These are phyloP conservation scores for Brassica balearica DNA, from an alignment of 441 rosid species.

Conservation along the genomic window DNA sequence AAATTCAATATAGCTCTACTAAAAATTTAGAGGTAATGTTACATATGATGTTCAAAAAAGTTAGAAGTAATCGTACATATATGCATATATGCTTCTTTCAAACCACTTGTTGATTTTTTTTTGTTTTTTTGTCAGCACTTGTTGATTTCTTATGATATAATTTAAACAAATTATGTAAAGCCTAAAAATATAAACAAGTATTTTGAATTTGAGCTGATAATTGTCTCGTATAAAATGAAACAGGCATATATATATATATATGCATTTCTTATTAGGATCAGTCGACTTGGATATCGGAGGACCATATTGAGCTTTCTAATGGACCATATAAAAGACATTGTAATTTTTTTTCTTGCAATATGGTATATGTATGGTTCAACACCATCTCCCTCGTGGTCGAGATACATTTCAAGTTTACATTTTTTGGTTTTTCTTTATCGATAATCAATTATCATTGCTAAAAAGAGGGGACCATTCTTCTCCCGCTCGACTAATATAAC, in stretches of 20 bases:
- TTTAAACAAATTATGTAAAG: not conserved
- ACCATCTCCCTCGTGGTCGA: conserved; percentile 11
- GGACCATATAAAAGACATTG: conserved; percentile 2
- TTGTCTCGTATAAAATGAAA: not conserved
- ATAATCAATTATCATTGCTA: not conserved
- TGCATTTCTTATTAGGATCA: not conserved
- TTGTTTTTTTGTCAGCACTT: not conserved
- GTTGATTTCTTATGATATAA: not conserved
- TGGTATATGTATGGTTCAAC: not conserved
- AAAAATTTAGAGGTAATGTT: not conserved
- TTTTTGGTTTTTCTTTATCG: not conserved
- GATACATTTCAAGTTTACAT: conserved; percentile 5
- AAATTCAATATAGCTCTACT: not conserved
- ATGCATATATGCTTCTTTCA: not conserved
- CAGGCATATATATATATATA: not conserved
- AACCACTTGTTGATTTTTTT: not conserved
- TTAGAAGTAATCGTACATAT: not conserved
- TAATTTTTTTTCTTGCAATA: not conserved
- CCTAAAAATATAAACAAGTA: not conserved
- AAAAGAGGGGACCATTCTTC: not conserved
- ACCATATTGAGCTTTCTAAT: not conserved
- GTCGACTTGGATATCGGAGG: not conserved
- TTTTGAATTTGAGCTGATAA: not conserved
- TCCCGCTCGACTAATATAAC: not conserved
- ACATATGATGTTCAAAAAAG: not conserved